Base-by-base conservation (phyloP, 495 filamentous ascomycete genomes). In the Penicillium simplicissimum region DNA sequence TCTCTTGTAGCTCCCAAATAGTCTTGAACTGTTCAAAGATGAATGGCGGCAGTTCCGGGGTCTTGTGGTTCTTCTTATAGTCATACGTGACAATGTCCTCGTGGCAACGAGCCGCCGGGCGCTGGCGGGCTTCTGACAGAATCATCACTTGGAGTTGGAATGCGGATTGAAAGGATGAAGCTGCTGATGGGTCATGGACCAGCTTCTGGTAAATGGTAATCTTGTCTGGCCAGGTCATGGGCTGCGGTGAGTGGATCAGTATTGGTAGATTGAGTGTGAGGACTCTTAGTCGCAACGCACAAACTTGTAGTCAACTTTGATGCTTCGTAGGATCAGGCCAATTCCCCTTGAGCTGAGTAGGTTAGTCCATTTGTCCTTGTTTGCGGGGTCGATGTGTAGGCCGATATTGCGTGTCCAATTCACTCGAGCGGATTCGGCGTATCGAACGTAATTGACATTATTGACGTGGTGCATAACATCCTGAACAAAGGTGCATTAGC, bases 181-280 rank as follows among this genome's bases (percentile, higher is more conserved):
- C 58, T 13, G 71, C 62, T n/a, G 73, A 69, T 19, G 87, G 84
- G 42, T 80, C 61, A n/a, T 72, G 60, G 7, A 81, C 76, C 7
- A 98, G 82, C 69, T 90, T 96, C 74, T 97, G 95, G 68, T 93
- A 93, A 8, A 95, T 90, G 0, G 92, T 91, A 52, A 97, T 86
- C 54, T 82, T 87, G 76, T 98, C 93, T 0, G 94, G 93, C 67
- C 85, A 96, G 52, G 82, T 88, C 86, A 97, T 91, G 10, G 94
- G 93, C 93, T 97, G 62, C 8, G 13, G 9, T 13, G 28, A 52
- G 6, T 5, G 28, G 51, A 5, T 49, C 15, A 37, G 17, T 8
- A 33, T 59, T 23, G 57, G 55, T 37, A 66, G 45, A 57, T 19
- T 19, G 19, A 49, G 21, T 33, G 25, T 57, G 65, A 40, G 60